A percentile compares a stretch with the other conserved stretches of the same genome.
Evolutionary conservation across 208 protist species (phyloP).

Genomic region (Acanthamoeba culbertsoni): DNA sequence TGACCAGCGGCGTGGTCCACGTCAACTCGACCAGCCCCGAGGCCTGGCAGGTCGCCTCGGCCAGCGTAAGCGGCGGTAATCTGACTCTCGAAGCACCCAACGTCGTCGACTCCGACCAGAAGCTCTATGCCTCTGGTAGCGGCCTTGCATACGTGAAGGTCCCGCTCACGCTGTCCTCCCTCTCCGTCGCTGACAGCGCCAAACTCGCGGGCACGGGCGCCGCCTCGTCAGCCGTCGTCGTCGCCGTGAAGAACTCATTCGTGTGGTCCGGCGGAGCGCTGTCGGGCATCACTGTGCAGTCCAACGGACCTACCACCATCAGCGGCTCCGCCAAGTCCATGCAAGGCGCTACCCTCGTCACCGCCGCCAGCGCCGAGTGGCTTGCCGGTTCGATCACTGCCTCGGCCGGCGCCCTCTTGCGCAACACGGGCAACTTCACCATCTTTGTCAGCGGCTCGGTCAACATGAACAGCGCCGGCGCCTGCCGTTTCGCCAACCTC

Average conservation of each 20-base stretch:
- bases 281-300: background rate
- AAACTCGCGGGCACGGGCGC: background rate
- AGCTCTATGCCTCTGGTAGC: background rate
- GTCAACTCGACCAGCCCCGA: conserved; percentile 4
- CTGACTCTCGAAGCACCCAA: background rate
- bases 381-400: background rate
- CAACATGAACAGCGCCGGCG: background rate
- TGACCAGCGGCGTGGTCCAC: background rate
- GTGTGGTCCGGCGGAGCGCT: conserved; percentile 8
- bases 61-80: conserved; percentile 11
- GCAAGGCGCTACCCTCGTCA: background rate
- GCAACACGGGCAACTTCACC: background rate
- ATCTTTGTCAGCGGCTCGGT: background rate
- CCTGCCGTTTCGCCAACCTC: background rate
- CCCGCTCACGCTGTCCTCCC: background rate
- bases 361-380: background rate
- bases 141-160: conserved; percentile 8
- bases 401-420: background rate
- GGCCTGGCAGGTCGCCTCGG: background rate
- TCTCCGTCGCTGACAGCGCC: background rate
- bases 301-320: background rate
- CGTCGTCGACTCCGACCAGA: background rate
- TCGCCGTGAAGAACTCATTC: background rate
- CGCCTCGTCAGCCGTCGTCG: background rate
- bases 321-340: conserved; percentile 7